phyloP scores from a whole-genome alignment of 164 flowering plant species.

The Saururus chinensis region DNA sequence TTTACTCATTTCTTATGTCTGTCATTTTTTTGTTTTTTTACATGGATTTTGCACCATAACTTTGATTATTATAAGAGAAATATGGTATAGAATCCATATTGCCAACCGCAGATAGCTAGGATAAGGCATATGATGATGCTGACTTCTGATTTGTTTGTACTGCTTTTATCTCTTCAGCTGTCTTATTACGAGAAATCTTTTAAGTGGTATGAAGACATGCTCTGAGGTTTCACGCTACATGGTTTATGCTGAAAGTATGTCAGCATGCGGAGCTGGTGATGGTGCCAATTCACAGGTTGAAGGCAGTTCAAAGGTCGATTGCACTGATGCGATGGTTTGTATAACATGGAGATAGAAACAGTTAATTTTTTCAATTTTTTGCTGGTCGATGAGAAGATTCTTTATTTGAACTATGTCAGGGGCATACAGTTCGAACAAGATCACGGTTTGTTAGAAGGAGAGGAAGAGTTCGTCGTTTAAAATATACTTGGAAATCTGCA shows the following conservation, averaged over 20 bases:
- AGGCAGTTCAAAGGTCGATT: constrained; percentile 49
- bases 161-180: constrained; percentile 50
- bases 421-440: constrained; percentile 59
- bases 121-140: too few species aligned
- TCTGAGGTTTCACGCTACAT: constrained; percentile 72
- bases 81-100: too few species aligned
- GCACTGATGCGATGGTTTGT: constrained; percentile 43
- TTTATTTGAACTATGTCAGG: constrained; percentile 26
- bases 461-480: constrained; percentile 94
- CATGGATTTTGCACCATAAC: too few species aligned
- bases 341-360: not conserved
- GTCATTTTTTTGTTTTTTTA: too few species aligned
- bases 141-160: not conserved
- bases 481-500: constrained; percentile 94
- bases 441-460: constrained; percentile 85
- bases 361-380: not conserved
- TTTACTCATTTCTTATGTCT: too few species aligned
- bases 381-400: not conserved
- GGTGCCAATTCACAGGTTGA: constrained; percentile 42
- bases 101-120: too few species aligned
- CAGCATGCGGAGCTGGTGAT: constrained; percentile 37
- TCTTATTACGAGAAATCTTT: constrained; percentile 77
- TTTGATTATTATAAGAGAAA: too few species aligned
- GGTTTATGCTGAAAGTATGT: constrained; percentile 47
- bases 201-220: constrained; percentile 88